These are phyloP conservation scores for Rhodamnia rubescens DNA, from an alignment of 345 rosid genomes.

Conservation along the genomic window DNA sequence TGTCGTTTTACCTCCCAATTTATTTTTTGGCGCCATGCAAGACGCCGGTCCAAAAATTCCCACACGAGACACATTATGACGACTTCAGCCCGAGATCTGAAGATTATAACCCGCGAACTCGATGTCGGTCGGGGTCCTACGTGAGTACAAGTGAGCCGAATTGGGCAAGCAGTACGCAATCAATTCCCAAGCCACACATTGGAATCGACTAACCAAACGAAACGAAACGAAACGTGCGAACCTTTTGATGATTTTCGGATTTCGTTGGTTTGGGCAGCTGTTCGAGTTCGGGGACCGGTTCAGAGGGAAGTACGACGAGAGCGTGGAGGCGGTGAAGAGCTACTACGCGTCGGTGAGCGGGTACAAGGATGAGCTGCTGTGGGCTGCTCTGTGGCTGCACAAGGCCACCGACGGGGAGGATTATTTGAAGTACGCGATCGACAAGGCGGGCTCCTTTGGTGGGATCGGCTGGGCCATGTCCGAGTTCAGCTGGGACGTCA, in stretches of 20 bases:
- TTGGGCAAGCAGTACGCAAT: too few relatives aligned
- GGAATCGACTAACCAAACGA: too few relatives aligned
- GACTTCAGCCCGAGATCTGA: background rate
- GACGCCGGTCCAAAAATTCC: background rate
- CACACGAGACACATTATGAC: background rate
- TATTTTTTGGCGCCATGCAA: background rate
- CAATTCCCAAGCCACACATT: too few relatives aligned
- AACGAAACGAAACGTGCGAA: too few relatives aligned
- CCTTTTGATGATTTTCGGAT: background rate
- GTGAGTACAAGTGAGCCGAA: too few relatives aligned
- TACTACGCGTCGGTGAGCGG: constrained; percentile 95
- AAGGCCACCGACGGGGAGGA: constrained; percentile 72
- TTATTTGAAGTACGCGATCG: constrained; percentile 41
- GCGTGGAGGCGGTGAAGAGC: constrained; percentile 60
- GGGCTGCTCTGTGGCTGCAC: constrained; percentile 94
- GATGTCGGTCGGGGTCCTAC: background rate
- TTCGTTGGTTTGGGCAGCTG: constrained; percentile 24
- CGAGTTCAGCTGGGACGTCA: constrained; percentile 99
- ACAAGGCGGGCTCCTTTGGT: constrained; percentile 56
- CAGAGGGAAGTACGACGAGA: constrained; percentile 74
- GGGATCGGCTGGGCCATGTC: constrained; percentile 87
- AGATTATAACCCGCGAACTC: background rate
- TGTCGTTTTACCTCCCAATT: background rate
- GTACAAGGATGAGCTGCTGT: constrained; percentile 86
- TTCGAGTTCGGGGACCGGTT: constrained; percentile 75